phyloP scores from a whole-genome alignment of 1,139 yeast species.

The Nakaseomyces bracarensis region DNA sequence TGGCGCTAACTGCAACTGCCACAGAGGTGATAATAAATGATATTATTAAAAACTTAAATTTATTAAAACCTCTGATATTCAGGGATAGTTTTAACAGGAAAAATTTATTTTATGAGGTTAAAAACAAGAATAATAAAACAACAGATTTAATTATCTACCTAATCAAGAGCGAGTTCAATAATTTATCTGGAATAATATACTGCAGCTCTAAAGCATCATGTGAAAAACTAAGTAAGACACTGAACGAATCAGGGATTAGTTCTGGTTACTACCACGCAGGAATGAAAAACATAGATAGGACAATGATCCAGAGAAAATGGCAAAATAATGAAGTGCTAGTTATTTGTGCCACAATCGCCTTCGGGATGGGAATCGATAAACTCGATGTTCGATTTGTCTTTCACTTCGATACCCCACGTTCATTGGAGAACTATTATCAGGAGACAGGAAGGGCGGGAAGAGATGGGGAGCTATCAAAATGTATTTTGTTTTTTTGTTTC shows the following conservation, averaged over 20 bases:
- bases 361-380: conserved; percentile 97
- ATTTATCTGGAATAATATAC: conserved; percentile 75
- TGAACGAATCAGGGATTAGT: conserved; percentile 51
- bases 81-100: conserved; percentile 79
- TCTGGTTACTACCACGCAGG: conserved; percentile 86
- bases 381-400: conserved; percentile 86
- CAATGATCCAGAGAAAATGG: conserved; percentile 64
- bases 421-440: conserved; percentile 88
- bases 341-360: conserved; percentile 94
- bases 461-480: conserved; percentile 72
- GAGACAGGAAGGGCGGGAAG: conserved; percentile 97
- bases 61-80: conserved; percentile 35
- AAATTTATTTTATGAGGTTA: conserved; percentile 68
- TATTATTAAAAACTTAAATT: conserved; percentile 58
- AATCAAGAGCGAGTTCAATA: conserved; percentile 42
- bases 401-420: conserved; percentile 75
- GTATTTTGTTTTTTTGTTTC: conserved; percentile 72
- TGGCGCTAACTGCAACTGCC: conserved; percentile 96
- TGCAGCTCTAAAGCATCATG: conserved; percentile 83
- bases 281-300: conserved; percentile 64
- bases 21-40: conserved; percentile 80
- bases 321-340: conserved; percentile 59
- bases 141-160: conserved; percentile 51
- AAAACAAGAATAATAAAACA: conserved; percentile 48
- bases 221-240: conserved; percentile 64